A percentile compares a stretch with the other conserved stretches of the same genome.
These are phyloP conservation scores for Aureobasidium sp. DNA, from an alignment of 2,329 filamentous ascomycete species.

Conservation along the genomic window DNA sequence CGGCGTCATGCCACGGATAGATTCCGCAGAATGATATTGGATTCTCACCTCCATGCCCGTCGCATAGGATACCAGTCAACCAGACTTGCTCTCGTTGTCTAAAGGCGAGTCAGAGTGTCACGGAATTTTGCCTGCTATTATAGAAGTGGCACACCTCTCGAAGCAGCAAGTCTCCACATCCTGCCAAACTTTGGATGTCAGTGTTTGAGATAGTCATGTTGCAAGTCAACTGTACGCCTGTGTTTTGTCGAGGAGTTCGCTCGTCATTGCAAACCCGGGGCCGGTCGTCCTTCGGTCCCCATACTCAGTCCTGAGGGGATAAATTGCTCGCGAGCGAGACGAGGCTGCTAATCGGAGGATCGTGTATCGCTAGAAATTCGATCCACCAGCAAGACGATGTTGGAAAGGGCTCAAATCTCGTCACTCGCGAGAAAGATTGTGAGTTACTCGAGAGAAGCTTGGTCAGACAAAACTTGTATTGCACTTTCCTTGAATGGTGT, in stretches of 20 bases:
- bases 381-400: not conserved
- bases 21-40: not conserved
- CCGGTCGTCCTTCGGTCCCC: slow-evolving; percentile 9
- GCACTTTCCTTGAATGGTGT: not conserved
- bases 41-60: not conserved
- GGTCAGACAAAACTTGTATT: not conserved
- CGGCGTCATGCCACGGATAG: not conserved
- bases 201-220: not conserved
- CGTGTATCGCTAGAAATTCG: not conserved
- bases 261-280: not conserved
- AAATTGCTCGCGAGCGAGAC: not conserved
- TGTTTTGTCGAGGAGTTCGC: not conserved
- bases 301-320: not conserved
- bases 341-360: not conserved
- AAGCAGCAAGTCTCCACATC: not conserved
- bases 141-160: not conserved
- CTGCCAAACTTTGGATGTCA: not conserved
- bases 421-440: not conserved
- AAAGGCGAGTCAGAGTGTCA: not conserved
- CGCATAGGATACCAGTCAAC: not conserved
- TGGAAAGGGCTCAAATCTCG: not conserved
- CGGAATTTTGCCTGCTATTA: not conserved
- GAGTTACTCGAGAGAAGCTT: not conserved
- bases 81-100: not conserved
- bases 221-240: not conserved